Conservation (phyloP, 306 rosid genomes). For the Castanea sativa region DNA sequence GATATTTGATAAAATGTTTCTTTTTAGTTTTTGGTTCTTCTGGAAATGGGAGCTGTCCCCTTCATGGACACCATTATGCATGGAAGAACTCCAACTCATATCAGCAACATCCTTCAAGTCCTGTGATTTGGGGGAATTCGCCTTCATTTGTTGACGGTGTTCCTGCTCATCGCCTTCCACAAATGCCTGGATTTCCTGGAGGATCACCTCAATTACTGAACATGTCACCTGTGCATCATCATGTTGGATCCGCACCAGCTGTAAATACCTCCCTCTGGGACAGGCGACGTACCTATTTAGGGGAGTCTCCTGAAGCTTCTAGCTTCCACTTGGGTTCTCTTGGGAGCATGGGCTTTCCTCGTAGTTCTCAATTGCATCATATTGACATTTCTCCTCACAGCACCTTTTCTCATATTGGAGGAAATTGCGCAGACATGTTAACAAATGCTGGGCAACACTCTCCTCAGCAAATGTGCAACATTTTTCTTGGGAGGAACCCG, state of each 20-base stretch:
- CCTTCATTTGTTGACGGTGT: conserved; percentile 61
- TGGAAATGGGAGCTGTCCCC: conserved; percentile 58
- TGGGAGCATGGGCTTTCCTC: conserved; percentile 59
- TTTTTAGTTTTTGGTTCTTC: conserved; percentile 39
- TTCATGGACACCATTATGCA: conserved; percentile 54
- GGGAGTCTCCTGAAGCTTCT: conserved; percentile 70
- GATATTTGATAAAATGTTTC: conserved; percentile 18
- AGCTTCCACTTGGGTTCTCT: conserved; percentile 67
- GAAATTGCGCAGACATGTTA: conserved; percentile 55
- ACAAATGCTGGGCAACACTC: conserved; percentile 54
- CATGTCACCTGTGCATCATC: conserved; percentile 55
- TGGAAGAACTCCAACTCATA: conserved; percentile 61
- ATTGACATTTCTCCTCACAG: conserved; percentile 49
- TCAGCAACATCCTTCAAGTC: conserved; percentile 64
- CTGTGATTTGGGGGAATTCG: conserved; percentile 61
- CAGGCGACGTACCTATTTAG: conserved; percentile 53
- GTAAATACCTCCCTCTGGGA: conserved; percentile 78
- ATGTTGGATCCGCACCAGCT: conserved; percentile 82
- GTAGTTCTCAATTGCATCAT: conserved; percentile 63
- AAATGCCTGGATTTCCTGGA: conserved; percentile 59
- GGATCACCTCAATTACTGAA: conserved; percentile 55
- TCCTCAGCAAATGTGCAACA: conserved; percentile 55
- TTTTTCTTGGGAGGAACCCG: conserved; percentile 66
- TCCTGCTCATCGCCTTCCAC: conserved; percentile 51
- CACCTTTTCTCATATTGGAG: conserved; percentile 63